Conservation (phyloP, 2,329 filamentous ascomycete genomes). For the Fusarium denticulatum region DNA sequence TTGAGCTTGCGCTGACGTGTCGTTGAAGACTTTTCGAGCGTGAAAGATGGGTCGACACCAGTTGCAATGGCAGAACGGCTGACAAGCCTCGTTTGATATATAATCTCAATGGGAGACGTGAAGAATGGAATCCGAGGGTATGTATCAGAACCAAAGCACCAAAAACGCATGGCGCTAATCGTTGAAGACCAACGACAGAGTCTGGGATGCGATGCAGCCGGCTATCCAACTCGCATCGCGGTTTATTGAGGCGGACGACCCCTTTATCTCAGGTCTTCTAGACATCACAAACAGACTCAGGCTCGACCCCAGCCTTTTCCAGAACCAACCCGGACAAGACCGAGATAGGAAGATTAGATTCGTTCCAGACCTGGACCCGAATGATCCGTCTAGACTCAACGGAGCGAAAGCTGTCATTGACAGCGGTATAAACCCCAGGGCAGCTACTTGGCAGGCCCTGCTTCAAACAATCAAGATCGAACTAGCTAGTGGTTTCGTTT, state of each 20-base stretch:
- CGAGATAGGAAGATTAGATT: conserved; percentile 12
- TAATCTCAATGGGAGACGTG: conserved; percentile 30
- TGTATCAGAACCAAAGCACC: neutral
- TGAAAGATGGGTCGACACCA: conserved; percentile 20
- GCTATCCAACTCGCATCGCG: conserved; percentile 42
- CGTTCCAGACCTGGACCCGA: neutral
- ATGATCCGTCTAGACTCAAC: neutral
- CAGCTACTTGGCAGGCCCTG: neutral
- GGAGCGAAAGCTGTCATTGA: conserved; percentile 6
- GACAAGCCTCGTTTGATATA: conserved; percentile 26
- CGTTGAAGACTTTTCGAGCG: conserved; percentile 21
- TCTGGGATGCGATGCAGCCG: conserved; percentile 46
- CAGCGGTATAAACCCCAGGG: neutral
- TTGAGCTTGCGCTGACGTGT: neutral
- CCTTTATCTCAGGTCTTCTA: conserved; percentile 34
- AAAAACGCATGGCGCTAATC: neutral
- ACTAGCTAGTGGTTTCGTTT: conserved; percentile 25
- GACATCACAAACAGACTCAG: conserved; percentile 40
- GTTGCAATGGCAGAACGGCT: neutral
- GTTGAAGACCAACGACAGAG: conserved; percentile 34
- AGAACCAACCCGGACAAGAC: neutral
- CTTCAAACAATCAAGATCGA: conserved; percentile 6
- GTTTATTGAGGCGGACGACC: conserved; percentile 32
- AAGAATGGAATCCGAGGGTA: conserved; percentile 41
- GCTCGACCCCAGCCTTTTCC: conserved; percentile 19